Evolutionary conservation across 2,329 filamentous ascomycete species (phyloP).

Genomic region (Ophiostoma fasciatum): DNA sequence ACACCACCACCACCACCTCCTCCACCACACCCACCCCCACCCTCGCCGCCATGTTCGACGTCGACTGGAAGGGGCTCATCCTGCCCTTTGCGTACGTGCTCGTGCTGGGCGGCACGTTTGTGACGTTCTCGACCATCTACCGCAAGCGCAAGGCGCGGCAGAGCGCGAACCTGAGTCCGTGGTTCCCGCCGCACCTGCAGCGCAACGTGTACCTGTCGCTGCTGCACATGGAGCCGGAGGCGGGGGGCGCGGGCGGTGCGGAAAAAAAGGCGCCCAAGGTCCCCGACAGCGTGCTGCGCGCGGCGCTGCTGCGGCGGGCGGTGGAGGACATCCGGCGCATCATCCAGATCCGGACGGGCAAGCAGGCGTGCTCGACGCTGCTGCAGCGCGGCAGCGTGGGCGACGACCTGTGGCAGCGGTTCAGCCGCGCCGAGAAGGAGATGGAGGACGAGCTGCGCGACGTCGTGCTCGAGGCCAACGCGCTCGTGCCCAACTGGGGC

Average conservation of each 20-base stretch:
- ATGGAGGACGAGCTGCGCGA: slow-evolving; percentile 93
- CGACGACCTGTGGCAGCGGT: slow-evolving; percentile 90
- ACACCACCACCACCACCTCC: too few relatives aligned
- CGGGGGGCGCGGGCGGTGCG: too few relatives aligned
- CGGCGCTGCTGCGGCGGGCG: slow-evolving; percentile 75
- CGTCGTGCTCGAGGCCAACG: slow-evolving; percentile 92
- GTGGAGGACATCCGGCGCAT: slow-evolving; percentile 88
- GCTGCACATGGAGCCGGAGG: slow-evolving; percentile 53
- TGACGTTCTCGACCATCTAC: slow-evolving; percentile 86
- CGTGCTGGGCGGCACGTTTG: slow-evolving; percentile 75
- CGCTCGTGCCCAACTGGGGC: slow-evolving; percentile 77
- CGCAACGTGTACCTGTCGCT: slow-evolving; percentile 92
- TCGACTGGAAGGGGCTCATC: slow-evolving; percentile 72
- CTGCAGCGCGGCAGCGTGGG: slow-evolving; percentile 85
- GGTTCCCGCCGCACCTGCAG: slow-evolving; percentile 83
- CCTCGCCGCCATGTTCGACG: slow-evolving; percentile 28
- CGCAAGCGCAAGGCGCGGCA: slow-evolving; percentile 78
- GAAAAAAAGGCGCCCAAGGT: slow-evolving; percentile 45
- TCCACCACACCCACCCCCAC: too few relatives aligned
- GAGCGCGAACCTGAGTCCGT: slow-evolving; percentile 76
- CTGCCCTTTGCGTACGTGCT: slow-evolving; percentile 82
- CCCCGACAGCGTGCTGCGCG: slow-evolving; percentile 74
- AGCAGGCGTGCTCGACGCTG: slow-evolving; percentile 70
- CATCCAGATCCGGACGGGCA: slow-evolving; percentile 74
- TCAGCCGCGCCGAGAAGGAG: slow-evolving; percentile 85